These are phyloP conservation scores for Prinsepia uniflora DNA, from an alignment of 306 rosid species.

Conservation along the genomic window DNA sequence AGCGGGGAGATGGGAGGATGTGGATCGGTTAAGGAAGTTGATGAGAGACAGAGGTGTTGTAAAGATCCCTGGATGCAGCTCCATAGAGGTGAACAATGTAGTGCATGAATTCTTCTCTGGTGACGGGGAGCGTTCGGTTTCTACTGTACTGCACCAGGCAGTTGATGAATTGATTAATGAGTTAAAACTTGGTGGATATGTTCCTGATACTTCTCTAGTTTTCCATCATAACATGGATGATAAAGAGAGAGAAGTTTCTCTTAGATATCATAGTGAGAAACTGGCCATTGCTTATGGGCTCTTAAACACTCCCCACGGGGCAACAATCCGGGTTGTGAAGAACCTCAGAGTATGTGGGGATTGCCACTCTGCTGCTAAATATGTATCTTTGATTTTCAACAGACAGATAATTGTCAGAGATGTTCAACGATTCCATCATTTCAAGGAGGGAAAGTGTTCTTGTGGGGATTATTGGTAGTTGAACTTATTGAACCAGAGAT, in stretches of 20 bases:
- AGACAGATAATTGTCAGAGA: conserved; percentile 75
- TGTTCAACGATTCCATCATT: conserved; percentile 79
- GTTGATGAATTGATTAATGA: conserved; percentile 67
- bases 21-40: conserved; percentile 56
- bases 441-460: conserved; percentile 74
- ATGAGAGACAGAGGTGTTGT: conserved; percentile 64
- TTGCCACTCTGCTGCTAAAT: conserved; percentile 74
- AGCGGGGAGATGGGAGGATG: conserved; percentile 79
- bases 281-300: conserved; percentile 74
- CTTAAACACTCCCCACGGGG: conserved; percentile 60
- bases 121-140: conserved; percentile 50
- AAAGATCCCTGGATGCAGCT: conserved; percentile 83
- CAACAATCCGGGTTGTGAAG: conserved; percentile 71
- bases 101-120: conserved; percentile 87
- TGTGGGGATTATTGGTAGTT: conserved; percentile 86
- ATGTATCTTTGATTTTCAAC: conserved; percentile 57
- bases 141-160: conserved; percentile 47
- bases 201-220: conserved; percentile 68
- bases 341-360: conserved; percentile 79
- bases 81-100: conserved; percentile 75
- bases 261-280: conserved; percentile 85
- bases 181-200: conserved; percentile 67
- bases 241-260: conserved; percentile 56
- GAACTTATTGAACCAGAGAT: conserved; percentile 16
- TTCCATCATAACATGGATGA: conserved; percentile 61